Evolutionary conservation across 139 green algal genomes (phyloP), one percentile per base, ranked within the genome.

Genomic region (Micractinium conductrix): DNA sequence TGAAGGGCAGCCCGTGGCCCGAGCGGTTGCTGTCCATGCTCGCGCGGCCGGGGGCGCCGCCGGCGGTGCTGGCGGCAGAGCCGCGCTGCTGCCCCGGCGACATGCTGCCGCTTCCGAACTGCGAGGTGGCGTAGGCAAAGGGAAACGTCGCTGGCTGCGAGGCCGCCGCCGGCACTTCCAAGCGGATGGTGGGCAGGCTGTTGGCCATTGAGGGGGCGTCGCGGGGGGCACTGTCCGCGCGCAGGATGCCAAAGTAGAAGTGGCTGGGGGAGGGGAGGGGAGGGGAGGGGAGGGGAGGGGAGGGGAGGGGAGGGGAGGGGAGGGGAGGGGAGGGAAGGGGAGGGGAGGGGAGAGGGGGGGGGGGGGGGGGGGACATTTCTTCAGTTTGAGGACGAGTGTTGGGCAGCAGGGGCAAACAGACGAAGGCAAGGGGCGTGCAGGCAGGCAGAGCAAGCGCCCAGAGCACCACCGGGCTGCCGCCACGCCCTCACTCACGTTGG

Each of bases 191-290:
- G n/a, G n/a, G 63, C 63, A 37, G 2, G 63, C n/a, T 42, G 30
- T 42, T 5, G 1, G 63, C 28, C 8, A 8, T 10, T 30, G 28
- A 30, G n/a, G 63, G n/a, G 30, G 63, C 6, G n/a, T n/a, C n/a
- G n/a, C n/a, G n/a, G n/a, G n/a, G n/a, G n/a, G n/a, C n/a, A n/a
- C 55, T 63, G 21, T 63, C 55, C 12, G 55, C 55, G 21, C 55
- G 55, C 55, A 33, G 55, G 55, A 63, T 86, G 1, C 40, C 81
- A 81, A 86, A 86, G 81, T 86, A 81, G n/a, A 74, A 72, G 50
- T 69, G 75, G 78, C 58, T 38, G n/a, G n/a, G n/a, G n/a, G n/a
- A n/a, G n/a, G n/a, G n/a, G n/a, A n/a, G n/a, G n/a, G n/a, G n/a
- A n/a, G n/a, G n/a, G n/a, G n/a, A n/a, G n/a, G n/a, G n/a, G n/a